Conservation (phyloP, 2,329 filamentous ascomycete genomes). For the Mariannaea elegans region DNA sequence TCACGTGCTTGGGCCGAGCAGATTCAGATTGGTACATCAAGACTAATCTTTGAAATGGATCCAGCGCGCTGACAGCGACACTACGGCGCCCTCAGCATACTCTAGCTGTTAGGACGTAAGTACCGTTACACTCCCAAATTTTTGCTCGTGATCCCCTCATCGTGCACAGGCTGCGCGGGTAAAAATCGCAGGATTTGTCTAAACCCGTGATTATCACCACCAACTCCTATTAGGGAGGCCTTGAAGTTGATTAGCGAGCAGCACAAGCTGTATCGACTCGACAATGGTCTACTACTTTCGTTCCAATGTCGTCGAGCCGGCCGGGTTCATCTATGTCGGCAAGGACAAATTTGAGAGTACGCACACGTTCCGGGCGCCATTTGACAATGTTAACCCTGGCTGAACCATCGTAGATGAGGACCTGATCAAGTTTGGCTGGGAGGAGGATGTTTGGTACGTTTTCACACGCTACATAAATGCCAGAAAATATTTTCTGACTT, state of each 20-base stretch:
- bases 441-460: constrained; percentile 90
- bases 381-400: constrained; percentile 17
- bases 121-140: not conserved
- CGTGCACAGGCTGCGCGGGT: too few relatives aligned
- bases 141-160: not conserved
- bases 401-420: constrained; percentile 79
- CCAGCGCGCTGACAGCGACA: not conserved
- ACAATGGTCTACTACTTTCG: constrained; percentile 97
- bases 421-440: constrained; percentile 91
- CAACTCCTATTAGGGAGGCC: not conserved
- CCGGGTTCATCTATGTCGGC: constrained; percentile 93
- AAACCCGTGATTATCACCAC: not conserved
- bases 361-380: constrained; percentile 43
- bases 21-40: not conserved
- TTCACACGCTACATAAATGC: not conserved
- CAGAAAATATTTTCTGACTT: constrained; percentile 18
- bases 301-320: constrained; percentile 81
- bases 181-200: not conserved
- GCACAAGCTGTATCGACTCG: not conserved
- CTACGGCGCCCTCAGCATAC: not conserved
- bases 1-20: too few relatives aligned
- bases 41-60: not conserved
- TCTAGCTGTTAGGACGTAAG: not conserved
- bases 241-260: not conserved
- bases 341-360: constrained; percentile 99